Evolutionary conservation across 495 filamentous ascomycete genomes (phyloP).

Genomic region (Penicillium odoratum): DNA sequence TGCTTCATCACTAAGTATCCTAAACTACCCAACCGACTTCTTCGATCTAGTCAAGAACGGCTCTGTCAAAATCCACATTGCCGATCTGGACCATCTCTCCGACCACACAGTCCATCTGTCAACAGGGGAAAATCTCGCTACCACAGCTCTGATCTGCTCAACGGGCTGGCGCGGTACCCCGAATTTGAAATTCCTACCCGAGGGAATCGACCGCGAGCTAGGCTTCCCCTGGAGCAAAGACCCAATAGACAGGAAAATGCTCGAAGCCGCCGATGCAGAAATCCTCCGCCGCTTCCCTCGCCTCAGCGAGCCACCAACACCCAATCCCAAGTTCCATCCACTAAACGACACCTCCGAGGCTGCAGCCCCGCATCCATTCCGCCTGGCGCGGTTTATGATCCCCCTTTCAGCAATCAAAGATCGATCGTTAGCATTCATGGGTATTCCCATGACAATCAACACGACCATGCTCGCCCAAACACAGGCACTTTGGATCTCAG

Average conservation of each 20-base stretch:
- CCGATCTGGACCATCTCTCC: constrained; percentile 56
- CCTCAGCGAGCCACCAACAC: constrained; percentile 45
- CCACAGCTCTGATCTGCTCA: constrained; percentile 65
- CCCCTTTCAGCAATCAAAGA: constrained; percentile 57
- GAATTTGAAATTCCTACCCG: constrained; percentile 62
- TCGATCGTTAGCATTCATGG: constrained; percentile 66
- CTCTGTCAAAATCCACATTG: constrained; percentile 60
- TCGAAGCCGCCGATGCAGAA: constrained; percentile 58
- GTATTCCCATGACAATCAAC: constrained; percentile 62
- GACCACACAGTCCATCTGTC: constrained; percentile 53
- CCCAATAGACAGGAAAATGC: constrained; percentile 25
- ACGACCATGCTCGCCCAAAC: constrained; percentile 63
- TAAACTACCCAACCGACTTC: constrained; percentile 69
- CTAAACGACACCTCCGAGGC: constrained; percentile 34
- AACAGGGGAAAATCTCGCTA: constrained; percentile 51
- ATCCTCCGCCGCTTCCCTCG: constrained; percentile 68
- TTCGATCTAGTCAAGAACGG: constrained; percentile 61
- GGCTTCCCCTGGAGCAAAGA: constrained; percentile 40
- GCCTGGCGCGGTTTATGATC: constrained; percentile 69
- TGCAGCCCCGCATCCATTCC: constrained; percentile 41
- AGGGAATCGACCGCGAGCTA: constrained; percentile 39
- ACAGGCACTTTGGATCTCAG: constrained; percentile 72
- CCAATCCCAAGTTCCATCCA: constrained; percentile 32
- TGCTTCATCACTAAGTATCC: constrained; percentile 60
- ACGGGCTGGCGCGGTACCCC: constrained; percentile 69